Base-by-base conservation (phyloP, 2,329 filamentous ascomycete genomes). In the Claviceps africana region DNA sequence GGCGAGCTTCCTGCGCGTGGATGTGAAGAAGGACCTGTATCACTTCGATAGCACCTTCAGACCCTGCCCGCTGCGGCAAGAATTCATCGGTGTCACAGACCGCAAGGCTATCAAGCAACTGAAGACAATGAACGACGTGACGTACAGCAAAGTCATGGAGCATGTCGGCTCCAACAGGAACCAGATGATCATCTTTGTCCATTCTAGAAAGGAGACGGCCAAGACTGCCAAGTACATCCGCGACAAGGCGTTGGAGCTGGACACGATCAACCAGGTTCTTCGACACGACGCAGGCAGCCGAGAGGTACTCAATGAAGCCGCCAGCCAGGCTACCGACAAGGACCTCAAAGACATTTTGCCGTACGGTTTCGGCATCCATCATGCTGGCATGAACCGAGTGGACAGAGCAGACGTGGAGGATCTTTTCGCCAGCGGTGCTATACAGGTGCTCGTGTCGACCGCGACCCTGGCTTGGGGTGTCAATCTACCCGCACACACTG, bases 401-500 rank as follows among this genome's bases (percentile, higher is more conserved):
- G 94, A 98, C 73, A 85, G 94, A 70, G 90, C 86, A 30, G 88
- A 91, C 48, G 93, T 98, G 13, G 91, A 97, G 64, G 91, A 95
- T 64, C 79, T 98, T 22, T 98, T 98, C 62, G 82, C 86, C 45
- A 86, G 90, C 64, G 91, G 91, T 56, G 83, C 86, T 33, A 88
- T 98, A 39, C 90, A 96, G 65, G 93, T 98, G 1, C 81, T 98
- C 49, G 91, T 97, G 37, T 97, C 89, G 69, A 98, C 93, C 40
- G 91, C 94, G 40, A 98, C 93, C n/a, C 75, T 98, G 51, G 93
- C 93, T 25, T 98, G 93, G 93, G 93, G 93, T 81, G 93, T 98
- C 64, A 98, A 98, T 68, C 72, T 98, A 64, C 93, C 93, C 4
- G 93, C 93, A 2, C 93, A 98, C 64, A 97, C 93, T 1, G 93